Evolutionary conservation across 163 green algal genomes (phyloP).

Genomic region (Prototheca wickerhamii): DNA sequence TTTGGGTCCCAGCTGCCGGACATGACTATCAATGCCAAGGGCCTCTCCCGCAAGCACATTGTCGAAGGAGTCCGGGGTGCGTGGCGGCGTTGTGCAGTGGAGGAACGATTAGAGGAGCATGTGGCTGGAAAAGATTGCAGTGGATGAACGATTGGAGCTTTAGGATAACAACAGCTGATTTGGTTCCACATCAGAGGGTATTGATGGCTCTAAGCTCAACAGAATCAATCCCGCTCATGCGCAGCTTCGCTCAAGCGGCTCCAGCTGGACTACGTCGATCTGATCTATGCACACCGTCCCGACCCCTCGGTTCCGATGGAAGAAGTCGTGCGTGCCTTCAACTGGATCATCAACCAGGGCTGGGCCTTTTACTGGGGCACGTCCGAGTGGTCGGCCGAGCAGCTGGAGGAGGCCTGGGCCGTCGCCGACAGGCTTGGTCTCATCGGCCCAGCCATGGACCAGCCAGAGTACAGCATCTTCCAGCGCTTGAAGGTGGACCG

Average conservation of each 20-base stretch:
- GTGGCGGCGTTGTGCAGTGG: neutral
- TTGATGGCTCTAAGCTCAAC: too few species aligned
- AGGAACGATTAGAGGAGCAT: neutral
- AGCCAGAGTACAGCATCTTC: conserved; percentile 87
- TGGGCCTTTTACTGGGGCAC: conserved; percentile 69
- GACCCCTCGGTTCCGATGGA: conserved; percentile 72
- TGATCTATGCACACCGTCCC: conserved; percentile 73
- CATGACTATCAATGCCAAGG: conserved; percentile 50
- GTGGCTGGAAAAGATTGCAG: neutral
- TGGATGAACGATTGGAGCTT: too few species aligned
- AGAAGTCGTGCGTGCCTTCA: conserved; percentile 79
- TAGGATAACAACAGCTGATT: too few species aligned
- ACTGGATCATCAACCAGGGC: conserved; percentile 60
- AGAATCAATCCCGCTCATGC: neutral
- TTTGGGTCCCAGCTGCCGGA: conserved; percentile 23
- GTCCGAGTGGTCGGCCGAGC: conserved; percentile 58
- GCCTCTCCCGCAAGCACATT: conserved; percentile 81
- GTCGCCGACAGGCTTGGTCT: conserved; percentile 57
- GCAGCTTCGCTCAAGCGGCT: conserved; percentile 55
- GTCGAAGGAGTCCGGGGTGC: conserved; percentile 63
- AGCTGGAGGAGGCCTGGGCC: conserved; percentile 59
- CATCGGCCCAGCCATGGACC: conserved; percentile 55
- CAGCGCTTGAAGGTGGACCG: conserved; percentile 49
- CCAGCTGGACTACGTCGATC: conserved; percentile 67
- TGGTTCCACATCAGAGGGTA: too few species aligned